Evolutionary conservation across 164 flowering plant species (phyloP).

Genomic region (Vitis labrusca): DNA sequence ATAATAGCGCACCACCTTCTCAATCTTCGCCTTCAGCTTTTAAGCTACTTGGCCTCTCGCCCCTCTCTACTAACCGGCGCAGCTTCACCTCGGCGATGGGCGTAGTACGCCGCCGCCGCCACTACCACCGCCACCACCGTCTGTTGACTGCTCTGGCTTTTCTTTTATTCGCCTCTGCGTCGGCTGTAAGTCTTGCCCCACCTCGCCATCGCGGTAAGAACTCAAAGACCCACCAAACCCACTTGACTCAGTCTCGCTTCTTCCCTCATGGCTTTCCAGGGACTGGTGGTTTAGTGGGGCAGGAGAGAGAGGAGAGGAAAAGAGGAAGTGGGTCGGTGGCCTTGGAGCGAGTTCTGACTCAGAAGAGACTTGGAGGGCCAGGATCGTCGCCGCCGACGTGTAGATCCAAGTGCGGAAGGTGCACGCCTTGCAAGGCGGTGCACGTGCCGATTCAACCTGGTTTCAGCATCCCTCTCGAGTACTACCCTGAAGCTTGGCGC

Average conservation of each 20-base stretch:
- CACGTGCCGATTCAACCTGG: constrained; percentile 85
- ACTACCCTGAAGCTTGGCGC: constrained; percentile 97
- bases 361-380: constrained; percentile 50
- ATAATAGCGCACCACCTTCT: constrained; percentile 12
- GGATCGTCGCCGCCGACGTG: constrained; percentile 89
- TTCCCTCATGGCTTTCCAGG: no score
- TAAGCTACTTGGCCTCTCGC: constrained; percentile 4
- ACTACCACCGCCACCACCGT: constrained; percentile 16
- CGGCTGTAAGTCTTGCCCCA: background rate
- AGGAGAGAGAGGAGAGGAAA: constrained; percentile 2
- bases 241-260: background rate
- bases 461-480: constrained; percentile 62
- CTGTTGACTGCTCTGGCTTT: constrained; percentile 22
- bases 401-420: constrained; percentile 74
- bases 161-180: constrained; percentile 37
- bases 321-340: constrained; percentile 1
- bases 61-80: constrained; percentile 19
- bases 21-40: background rate
- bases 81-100: constrained; percentile 32
- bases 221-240: background rate
- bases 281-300: no score
- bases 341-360: constrained; percentile 23
- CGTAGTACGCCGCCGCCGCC: constrained; percentile 27
- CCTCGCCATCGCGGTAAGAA: no score
- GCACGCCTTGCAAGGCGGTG: constrained; percentile 75